Conservation (phyloP, 352 stramenopile species). For the Phytophthora kernoviae region DNA sequence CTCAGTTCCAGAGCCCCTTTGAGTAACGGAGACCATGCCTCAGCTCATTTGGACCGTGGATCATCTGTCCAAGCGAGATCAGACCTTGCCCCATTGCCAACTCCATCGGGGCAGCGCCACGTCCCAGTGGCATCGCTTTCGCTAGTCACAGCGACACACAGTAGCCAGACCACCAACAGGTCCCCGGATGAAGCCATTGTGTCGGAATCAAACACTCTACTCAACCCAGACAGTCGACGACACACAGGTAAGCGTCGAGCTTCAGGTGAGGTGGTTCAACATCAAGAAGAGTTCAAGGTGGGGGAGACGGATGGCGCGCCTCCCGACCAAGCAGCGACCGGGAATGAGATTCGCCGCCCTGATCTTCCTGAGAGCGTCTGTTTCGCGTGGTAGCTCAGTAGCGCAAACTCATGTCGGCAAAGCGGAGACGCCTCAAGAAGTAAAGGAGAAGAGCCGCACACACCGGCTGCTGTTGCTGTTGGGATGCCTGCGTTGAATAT, state of each 20-base stretch:
- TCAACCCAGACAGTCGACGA: conserved; percentile 7
- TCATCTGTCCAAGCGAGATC: conserved; percentile 22
- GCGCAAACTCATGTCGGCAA: background rate
- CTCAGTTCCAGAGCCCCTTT: conserved; percentile 4
- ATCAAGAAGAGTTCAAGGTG: conserved; percentile 16
- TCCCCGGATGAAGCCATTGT: conserved; percentile 6
- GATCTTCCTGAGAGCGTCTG: conserved; percentile 21
- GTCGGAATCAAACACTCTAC: background rate
- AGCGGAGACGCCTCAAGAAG: background rate
- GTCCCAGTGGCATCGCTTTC: conserved; percentile 6
- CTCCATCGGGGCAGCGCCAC: conserved; percentile 15
- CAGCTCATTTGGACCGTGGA: conserved; percentile 13
- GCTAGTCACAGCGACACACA: background rate
- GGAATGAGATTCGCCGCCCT: conserved; percentile 20
- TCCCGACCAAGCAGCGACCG: background rate
- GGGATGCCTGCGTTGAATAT: background rate
- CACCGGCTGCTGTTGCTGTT: background rate
- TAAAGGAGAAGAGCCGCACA: conserved; percentile 3
- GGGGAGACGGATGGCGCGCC: conserved; percentile 4
- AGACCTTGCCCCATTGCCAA: conserved; percentile 5
- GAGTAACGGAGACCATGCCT: conserved; percentile 13
- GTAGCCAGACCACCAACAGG: background rate
- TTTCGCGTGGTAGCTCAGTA: conserved; percentile 10
- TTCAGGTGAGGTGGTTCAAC: conserved; percentile 27
- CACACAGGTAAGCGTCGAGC: conserved; percentile 28